Conservation (phyloP, 2,329 filamentous ascomycete species). For the Bipolaris gigantea region DNA sequence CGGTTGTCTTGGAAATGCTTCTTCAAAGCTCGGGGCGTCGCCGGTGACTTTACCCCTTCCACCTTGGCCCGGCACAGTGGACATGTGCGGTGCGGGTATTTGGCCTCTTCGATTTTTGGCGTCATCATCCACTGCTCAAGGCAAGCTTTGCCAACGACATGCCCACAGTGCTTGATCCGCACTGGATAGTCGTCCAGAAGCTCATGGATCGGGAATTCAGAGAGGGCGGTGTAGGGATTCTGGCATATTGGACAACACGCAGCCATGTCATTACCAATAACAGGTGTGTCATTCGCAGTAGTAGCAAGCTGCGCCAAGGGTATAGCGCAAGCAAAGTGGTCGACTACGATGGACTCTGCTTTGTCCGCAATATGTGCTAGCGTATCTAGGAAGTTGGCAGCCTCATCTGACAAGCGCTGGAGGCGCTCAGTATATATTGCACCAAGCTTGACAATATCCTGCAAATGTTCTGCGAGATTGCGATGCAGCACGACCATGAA, state of each 20-base stretch:
- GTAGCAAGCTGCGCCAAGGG: constrained; percentile 10
- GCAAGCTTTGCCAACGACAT: constrained; percentile 28
- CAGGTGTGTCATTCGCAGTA: background rate
- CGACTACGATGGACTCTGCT: constrained; percentile 5
- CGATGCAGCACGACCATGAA: constrained; percentile 17
- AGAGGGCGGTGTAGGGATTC: constrained; percentile 20
- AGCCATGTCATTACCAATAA: constrained; percentile 12
- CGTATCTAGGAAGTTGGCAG: background rate
- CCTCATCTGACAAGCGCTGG: background rate
- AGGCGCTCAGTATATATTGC: constrained; percentile 3
- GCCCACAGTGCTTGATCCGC: constrained; percentile 32
- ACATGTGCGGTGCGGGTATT: constrained; percentile 25
- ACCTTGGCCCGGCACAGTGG: constrained; percentile 27
- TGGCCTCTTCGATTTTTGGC: constrained; percentile 23
- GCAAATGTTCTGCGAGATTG: constrained; percentile 12
- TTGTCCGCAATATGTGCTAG: constrained; percentile 8
- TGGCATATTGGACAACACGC: constrained; percentile 25
- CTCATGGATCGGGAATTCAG: constrained; percentile 10
- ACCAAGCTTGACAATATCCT: constrained; percentile 1
- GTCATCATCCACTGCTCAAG: constrained; percentile 30
- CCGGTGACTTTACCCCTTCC: constrained; percentile 9
- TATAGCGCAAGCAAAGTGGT: constrained; percentile 28
- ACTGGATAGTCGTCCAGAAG: constrained; percentile 28
- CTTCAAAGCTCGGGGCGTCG: background rate
- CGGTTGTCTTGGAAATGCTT: constrained; percentile 11